These are phyloP conservation scores for Globisporangium heterothallicum DNA, from an alignment of 352 stramenopile genomes.

Conservation along the genomic window DNA sequence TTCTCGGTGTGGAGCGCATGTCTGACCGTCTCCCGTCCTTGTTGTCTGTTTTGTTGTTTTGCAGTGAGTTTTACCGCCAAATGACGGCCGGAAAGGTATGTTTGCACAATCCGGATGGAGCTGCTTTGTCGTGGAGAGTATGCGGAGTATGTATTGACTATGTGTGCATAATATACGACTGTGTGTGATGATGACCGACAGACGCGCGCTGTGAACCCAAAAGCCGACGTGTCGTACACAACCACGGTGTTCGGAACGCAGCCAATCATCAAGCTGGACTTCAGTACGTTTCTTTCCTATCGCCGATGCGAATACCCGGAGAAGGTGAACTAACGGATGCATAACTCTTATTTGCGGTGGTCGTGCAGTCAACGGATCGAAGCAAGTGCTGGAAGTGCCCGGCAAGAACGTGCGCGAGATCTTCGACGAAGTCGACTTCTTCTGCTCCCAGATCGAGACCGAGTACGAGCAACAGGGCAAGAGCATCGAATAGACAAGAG, in stretches of 20 bases:
- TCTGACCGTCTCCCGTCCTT: not conserved
- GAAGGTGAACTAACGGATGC: too few relatives aligned
- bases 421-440: conserved; percentile 79
- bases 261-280: conserved; percentile 74
- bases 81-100: conserved; percentile 71
- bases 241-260: conserved; percentile 46
- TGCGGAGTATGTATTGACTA: not conserved
- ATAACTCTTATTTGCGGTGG: conserved; percentile 1
- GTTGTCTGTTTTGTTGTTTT: not conserved
- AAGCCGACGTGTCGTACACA: conserved; percentile 62
- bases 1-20: not conserved
- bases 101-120: too few relatives aligned
- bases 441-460: conserved; percentile 83
- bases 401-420: conserved; percentile 78
- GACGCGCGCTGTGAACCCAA: conserved; percentile 76
- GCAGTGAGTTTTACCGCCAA: conserved; percentile 84
- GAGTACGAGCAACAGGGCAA: conserved; percentile 83
- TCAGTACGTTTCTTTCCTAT: conserved; percentile 53
- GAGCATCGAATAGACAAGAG: conserved; percentile 58
- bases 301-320: too few relatives aligned
- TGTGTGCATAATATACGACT: not conserved
- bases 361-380: conserved; percentile 64
- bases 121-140: too few relatives aligned
- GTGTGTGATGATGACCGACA: conserved; percentile 9
- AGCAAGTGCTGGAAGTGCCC: conserved; percentile 62